A percentile compares a stretch with the other conserved stretches of the same genome.
These are phyloP conservation scores for Nigrospora oryzae DNA, from an alignment of 2,329 filamentous ascomycete genomes.

Conservation along the genomic window DNA sequence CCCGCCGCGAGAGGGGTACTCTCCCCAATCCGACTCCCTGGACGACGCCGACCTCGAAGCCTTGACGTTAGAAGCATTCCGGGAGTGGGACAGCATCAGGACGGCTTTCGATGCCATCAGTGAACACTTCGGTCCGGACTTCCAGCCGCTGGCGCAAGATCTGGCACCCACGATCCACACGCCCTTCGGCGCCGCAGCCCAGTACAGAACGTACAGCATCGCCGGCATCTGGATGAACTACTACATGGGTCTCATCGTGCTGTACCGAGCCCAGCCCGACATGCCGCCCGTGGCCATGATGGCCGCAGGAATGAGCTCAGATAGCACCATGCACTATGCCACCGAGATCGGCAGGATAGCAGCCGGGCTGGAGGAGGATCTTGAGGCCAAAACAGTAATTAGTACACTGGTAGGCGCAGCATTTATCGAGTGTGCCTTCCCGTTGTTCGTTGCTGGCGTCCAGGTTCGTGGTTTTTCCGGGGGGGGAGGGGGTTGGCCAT, in stretches of 20 bases:
- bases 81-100: slow-evolving; percentile 72
- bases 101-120: slow-evolving; percentile 62
- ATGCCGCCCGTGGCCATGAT: slow-evolving; percentile 91
- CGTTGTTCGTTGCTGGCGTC: slow-evolving; percentile 79
- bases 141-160: slow-evolving; percentile 66
- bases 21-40: slow-evolving; percentile 31
- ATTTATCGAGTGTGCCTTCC: slow-evolving; percentile 73
- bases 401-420: slow-evolving; percentile 73
- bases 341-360: slow-evolving; percentile 72
- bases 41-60: slow-evolving; percentile 53
- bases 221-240: slow-evolving; percentile 82
- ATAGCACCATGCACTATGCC: slow-evolving; percentile 62
- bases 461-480: slow-evolving; percentile 34
- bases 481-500: no score
- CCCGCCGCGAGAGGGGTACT: slow-evolving; percentile 32
- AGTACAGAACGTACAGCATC: slow-evolving; percentile 82
- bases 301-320: slow-evolving; percentile 70
- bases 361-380: slow-evolving; percentile 58
- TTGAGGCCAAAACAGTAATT: slow-evolving; percentile 45
- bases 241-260: slow-evolving; percentile 74
- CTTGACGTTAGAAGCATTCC: slow-evolving; percentile 59
- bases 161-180: slow-evolving; percentile 52
- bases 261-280: slow-evolving; percentile 73
- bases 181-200: slow-evolving; percentile 73
- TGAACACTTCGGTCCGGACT: slow-evolving; percentile 61